These are phyloP conservation scores for Mucor ambiguus DNA, from an alignment of 371 early-diverging fungal species.

Conservation along the genomic window DNA sequence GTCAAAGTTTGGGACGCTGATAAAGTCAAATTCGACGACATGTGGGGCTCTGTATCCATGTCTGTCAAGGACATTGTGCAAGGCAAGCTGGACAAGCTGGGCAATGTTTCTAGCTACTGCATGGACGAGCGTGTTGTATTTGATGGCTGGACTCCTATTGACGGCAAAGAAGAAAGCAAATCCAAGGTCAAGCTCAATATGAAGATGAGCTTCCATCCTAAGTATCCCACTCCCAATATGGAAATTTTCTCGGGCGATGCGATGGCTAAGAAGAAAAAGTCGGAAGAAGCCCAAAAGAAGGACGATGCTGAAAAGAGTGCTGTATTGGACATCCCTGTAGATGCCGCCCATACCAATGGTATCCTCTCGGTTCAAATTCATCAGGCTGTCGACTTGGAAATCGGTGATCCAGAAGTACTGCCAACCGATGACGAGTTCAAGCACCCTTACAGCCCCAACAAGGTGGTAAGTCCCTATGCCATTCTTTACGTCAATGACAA, in stretches of 20 bases:
- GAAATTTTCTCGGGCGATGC: slow-evolving; percentile 17
- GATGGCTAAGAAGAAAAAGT: slow-evolving; percentile 15
- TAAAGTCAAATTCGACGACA: slow-evolving; percentile 45
- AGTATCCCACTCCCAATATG: slow-evolving; percentile 35
- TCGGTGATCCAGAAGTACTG: slow-evolving; percentile 34
- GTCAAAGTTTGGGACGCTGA: slow-evolving; percentile 53
- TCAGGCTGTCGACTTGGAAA: slow-evolving; percentile 46
- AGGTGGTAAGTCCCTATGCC: slow-evolving; percentile 46
- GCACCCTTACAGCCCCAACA: slow-evolving; percentile 43
- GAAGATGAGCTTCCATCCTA: slow-evolving; percentile 48
- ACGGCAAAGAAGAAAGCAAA: slow-evolving; percentile 31
- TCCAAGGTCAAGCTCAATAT: slow-evolving; percentile 39
- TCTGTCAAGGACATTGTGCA: slow-evolving; percentile 37
- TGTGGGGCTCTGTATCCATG: slow-evolving; percentile 44
- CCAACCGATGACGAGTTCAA: slow-evolving; percentile 33
- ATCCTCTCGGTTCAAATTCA: slow-evolving; percentile 38
- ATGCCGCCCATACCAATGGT: slow-evolving; percentile 35
- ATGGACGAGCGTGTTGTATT: slow-evolving; percentile 40
- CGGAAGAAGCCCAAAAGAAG: slow-evolving; percentile 8
- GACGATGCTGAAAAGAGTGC: slow-evolving; percentile 15
- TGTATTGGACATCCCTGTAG: slow-evolving; percentile 13
- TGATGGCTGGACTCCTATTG: slow-evolving; percentile 51
- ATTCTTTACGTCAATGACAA: slow-evolving; percentile 43
- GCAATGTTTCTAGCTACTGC: slow-evolving; percentile 36
- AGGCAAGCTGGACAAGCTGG: slow-evolving; percentile 36